Evolutionary conservation across 345 rosid species (phyloP).

Genomic region (Theobroma cacao): DNA sequence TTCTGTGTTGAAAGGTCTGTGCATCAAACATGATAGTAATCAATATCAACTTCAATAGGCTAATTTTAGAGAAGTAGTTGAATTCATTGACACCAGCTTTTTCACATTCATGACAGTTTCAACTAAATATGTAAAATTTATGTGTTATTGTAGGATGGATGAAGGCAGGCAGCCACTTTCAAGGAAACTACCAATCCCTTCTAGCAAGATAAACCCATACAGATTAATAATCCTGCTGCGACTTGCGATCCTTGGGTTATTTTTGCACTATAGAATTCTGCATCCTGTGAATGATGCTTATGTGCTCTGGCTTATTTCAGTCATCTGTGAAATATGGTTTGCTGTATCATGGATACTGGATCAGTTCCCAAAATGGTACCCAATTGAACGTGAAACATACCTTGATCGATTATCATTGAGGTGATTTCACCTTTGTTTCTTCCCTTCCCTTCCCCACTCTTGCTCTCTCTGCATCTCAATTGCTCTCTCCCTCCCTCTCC

Average conservation of each 20-base stretch:
- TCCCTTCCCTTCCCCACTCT: not conserved
- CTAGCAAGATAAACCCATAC: constrained; percentile 88
- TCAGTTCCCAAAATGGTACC: constrained; percentile 89
- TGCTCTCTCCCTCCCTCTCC: not conserved
- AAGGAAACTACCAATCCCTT: constrained; percentile 73
- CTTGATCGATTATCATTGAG: constrained; percentile 75
- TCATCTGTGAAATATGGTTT: constrained; percentile 93
- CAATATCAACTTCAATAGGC: not conserved
- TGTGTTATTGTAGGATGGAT: constrained; percentile 67
- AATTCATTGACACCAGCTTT: not conserved
- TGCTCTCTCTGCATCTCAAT: not conserved
- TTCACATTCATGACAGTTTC: not conserved
- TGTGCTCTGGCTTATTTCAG: constrained; percentile 77
- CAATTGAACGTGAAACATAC: constrained; percentile 81
- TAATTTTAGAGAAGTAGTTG: not conserved
- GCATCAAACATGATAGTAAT: not conserved
- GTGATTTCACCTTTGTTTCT: constrained; percentile 18
- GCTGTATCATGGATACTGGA: constrained; percentile 94
- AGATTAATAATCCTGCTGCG: constrained; percentile 70
- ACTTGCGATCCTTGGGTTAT: constrained; percentile 68
- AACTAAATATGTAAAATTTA: constrained; percentile 1
- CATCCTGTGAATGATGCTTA: constrained; percentile 85
- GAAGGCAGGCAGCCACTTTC: constrained; percentile 96
- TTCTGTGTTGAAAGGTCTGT: not conserved
- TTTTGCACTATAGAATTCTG: constrained; percentile 83